Evolutionary conservation across 768 basidiomycete genomes (phyloP).

Genomic region (Cystobasidiopsis lactophilus): DNA sequence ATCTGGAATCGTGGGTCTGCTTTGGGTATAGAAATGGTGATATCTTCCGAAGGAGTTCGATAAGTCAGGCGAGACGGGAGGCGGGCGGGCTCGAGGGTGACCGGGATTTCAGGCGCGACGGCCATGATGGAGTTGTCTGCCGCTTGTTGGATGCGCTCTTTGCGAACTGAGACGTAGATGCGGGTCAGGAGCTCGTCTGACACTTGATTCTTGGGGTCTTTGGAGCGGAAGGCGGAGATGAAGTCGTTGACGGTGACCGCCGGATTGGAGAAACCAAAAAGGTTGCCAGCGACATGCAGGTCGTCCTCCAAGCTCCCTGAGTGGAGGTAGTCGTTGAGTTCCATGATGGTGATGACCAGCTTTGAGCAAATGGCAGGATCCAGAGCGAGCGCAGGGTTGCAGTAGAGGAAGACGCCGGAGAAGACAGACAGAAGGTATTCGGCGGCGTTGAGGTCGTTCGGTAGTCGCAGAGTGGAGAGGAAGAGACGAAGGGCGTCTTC

Average conservation of each 20-base stretch:
- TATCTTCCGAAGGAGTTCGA: conserved; percentile 65
- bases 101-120: conserved; percentile 19
- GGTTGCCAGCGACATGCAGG: conserved; percentile 1
- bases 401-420: conserved; percentile 71
- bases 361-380: conserved; percentile 5
- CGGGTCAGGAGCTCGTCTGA: conserved; percentile 53
- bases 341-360: conserved; percentile 57
- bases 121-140: conserved; percentile 19
- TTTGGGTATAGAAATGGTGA: conserved; percentile 64
- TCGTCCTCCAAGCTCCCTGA: conserved; percentile 16
- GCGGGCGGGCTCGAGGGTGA: conserved; percentile 14
- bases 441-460: conserved; percentile 29
- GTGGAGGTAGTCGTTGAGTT: conserved; percentile 73
- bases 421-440: conserved; percentile 65
- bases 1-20: conserved; percentile 63
- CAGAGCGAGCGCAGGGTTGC: conserved; percentile 48
- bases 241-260: conserved; percentile 52
- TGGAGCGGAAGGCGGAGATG: conserved; percentile 54
- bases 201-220: conserved; percentile 47
- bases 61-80: conserved; percentile 63
- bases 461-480: conserved; percentile 55
- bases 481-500: conserved; percentile 79
- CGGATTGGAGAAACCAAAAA: conserved; percentile 20
- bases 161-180: conserved; percentile 53
- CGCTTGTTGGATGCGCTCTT: conserved; percentile 21